Conservation (phyloP, 2,329 filamentous ascomycete genomes). For the Sarocladium oryzae region DNA sequence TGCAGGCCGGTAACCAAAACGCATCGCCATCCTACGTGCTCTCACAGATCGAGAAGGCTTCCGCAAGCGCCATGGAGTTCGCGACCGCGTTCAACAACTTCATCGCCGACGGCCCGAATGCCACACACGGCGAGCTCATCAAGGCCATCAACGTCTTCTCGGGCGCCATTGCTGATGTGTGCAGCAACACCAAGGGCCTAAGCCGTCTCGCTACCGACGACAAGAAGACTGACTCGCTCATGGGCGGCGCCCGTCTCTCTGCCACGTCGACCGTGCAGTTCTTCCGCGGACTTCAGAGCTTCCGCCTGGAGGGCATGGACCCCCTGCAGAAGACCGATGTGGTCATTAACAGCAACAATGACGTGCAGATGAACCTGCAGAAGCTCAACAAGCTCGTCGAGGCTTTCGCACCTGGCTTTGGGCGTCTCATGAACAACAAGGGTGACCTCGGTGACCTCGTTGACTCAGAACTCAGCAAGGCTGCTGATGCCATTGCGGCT, state of each 20-base stretch:
- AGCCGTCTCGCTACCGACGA: constrained; percentile 90
- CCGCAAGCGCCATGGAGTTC: constrained; percentile 90
- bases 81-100: constrained; percentile 98
- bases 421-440: constrained; percentile 68
- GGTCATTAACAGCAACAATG: constrained; percentile 94
- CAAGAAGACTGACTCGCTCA: constrained; percentile 82
- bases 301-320: constrained; percentile 85
- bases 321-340: constrained; percentile 91
- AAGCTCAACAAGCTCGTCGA: constrained; percentile 91
- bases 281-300: constrained; percentile 90
- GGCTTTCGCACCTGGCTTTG: constrained; percentile 80
- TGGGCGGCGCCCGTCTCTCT: constrained; percentile 75
- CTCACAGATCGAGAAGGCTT: constrained; percentile 95
- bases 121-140: constrained; percentile 84
- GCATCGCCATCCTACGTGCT: constrained; percentile 91
- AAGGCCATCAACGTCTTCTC: constrained; percentile 87
- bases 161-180: constrained; percentile 84
- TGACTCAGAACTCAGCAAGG: constrained; percentile 84
- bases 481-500: constrained; percentile 89
- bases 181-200: constrained; percentile 94
- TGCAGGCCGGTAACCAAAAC: constrained; percentile 98
- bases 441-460: constrained; percentile 92
- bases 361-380: constrained; percentile 90
- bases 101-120: constrained; percentile 91
- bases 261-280: constrained; percentile 86